phyloP scores from a whole-genome alignment of 2,329 filamentous ascomycete species.

The Neoarthrinium moseri region DNA sequence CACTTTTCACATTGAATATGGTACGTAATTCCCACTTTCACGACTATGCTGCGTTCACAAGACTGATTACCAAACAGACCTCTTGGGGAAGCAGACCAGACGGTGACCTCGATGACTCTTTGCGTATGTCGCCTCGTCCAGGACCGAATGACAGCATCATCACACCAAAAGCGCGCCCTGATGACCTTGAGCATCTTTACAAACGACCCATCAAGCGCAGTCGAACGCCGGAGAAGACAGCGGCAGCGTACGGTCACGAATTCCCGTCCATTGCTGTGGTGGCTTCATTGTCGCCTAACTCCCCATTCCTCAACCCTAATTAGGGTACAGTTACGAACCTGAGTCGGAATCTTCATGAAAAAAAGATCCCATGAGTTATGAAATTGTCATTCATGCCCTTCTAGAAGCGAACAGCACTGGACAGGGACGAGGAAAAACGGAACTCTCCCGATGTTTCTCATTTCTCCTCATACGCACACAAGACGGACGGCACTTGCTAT shows the following conservation, averaged over 20 bases:
- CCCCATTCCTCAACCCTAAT: neutral
- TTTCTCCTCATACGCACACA: neutral
- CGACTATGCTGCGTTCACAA: constrained; percentile 1
- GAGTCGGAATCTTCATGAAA: no score
- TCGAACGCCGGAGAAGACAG: constrained; percentile 20
- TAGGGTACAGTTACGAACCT: no score
- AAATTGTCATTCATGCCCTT: neutral
- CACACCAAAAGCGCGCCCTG: constrained; percentile 28
- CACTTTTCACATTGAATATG: constrained; percentile 77
- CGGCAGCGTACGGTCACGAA: constrained; percentile 16
- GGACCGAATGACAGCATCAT: constrained; percentile 33
- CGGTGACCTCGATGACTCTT: constrained; percentile 78
- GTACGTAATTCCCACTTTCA: constrained; percentile 49
- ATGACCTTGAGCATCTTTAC: constrained; percentile 21
- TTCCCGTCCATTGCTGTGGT: constrained; percentile 18
- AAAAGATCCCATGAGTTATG: constrained; percentile 6
- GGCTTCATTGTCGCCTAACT: constrained; percentile 13
- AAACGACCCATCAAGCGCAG: neutral
- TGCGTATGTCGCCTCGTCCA: constrained; percentile 59
- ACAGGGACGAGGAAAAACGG: neutral
- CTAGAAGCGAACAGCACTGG: neutral
- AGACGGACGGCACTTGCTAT: neutral
- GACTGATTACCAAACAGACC: constrained; percentile 57
- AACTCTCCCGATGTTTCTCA: neutral
- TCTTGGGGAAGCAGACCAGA: constrained; percentile 94